Base-by-base conservation (phyloP, 2,329 filamentous ascomycete genomes). In the Sordariomycetes sp. region DNA sequence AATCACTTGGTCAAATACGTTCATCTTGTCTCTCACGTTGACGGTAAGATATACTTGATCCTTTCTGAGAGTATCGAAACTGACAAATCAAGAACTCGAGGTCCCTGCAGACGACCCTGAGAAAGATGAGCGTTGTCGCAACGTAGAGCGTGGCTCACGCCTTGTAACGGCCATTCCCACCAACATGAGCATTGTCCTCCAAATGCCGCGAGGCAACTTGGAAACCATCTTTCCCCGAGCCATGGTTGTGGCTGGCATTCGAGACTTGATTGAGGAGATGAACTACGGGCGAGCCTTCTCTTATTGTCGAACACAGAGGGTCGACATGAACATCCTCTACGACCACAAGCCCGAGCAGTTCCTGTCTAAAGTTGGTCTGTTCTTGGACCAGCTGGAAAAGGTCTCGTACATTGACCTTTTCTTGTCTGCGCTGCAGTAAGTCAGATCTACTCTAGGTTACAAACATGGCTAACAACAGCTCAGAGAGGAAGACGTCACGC, bases 271-370 rank as follows among this genome's bases (percentile, higher is more conserved):
- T 33, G 82, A 87, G 35, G 66, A 73, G 21, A 84, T 83, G 53
- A 77, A 92, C 47, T 98, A 95, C 50, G 75, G 72, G 32, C 76
- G 75, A 33, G 92, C 92, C 1, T 98, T 95, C 53, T 66, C 83
- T 16, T 81, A 86, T 41, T 96, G 92, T 53, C 79, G 92, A 33
- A 90, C 80, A 16, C 93, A 98, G 54, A 77, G 93, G 45, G 92
- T 98, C 1, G 92, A 98, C 50, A 88, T 96, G 82, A 98, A 98
- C 50, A 90, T 98, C 40, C 66, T 98, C 3, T 90, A 94, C 50
- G 92, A 98, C 50, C 86, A 96, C 58, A 78, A 79, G n/a, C 86
- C 90, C 0, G 70, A 79, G 24, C 84, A 93, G 45, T 95, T 98
- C 52, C 70, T 95, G 53, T 63, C 70, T 4, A 84, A 79, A 43